These are phyloP conservation scores for Dendrobium chrysotoxum DNA, from an alignment of 106 monocot species.

Conservation along the genomic window DNA sequence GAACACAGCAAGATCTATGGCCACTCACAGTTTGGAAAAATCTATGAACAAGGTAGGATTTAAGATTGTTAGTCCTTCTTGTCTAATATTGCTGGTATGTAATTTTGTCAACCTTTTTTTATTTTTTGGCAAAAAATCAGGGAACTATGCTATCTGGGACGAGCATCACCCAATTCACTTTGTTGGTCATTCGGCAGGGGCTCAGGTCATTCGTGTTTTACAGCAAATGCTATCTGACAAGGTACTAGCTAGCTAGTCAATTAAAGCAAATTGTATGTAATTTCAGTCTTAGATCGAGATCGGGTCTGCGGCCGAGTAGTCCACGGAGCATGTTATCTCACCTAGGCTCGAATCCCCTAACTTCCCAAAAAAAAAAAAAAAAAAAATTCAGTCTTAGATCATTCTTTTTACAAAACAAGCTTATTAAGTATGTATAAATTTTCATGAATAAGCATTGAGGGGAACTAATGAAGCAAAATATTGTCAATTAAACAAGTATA, in stretches of 20 bases:
- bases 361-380: too few relatives aligned
- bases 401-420: too few relatives aligned
- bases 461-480: too few relatives aligned
- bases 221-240: conserved; percentile 55
- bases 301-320: too few relatives aligned
- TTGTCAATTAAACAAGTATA: too few relatives aligned
- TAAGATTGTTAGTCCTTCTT: not conserved
- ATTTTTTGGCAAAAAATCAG: conserved; percentile 5
- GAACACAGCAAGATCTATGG: conserved; percentile 17
- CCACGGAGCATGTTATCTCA: too few relatives aligned
- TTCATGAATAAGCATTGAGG: too few relatives aligned
- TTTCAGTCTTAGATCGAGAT: too few relatives aligned
- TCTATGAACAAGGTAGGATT: conserved; percentile 9
- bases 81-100: not conserved
- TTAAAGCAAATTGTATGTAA: too few relatives aligned
- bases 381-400: too few relatives aligned
- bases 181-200: conserved; percentile 49
- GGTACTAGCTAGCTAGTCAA: conserved; percentile 3
- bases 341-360: too few relatives aligned
- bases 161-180: conserved; percentile 44
- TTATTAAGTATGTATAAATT: too few relatives aligned
- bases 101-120: not conserved
- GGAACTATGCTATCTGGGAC: conserved; percentile 38
- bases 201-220: conserved; percentile 39
- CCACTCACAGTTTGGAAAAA: conserved; percentile 19